Evolutionary conservation across 352 stramenopile species (phyloP).

Genomic region (Globisporangium cystogenes): DNA sequence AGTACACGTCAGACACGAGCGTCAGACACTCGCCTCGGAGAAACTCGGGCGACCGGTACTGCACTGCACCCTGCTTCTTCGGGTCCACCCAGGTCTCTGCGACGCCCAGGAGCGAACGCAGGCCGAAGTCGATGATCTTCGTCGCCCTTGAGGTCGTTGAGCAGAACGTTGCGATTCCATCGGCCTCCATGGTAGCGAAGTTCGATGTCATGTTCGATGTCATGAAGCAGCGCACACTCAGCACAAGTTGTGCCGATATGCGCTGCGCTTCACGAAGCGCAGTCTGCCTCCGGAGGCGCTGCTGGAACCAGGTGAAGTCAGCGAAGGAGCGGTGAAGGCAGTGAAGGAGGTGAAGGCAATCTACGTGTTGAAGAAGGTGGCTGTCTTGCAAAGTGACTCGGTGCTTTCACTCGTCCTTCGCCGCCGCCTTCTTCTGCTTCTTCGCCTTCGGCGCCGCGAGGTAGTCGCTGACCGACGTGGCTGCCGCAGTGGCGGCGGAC

Average conservation of each 20-base stretch:
- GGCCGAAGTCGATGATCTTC: slow-evolving; percentile 21
- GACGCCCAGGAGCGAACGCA: slow-evolving; percentile 3
- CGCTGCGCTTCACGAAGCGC: too few relatives aligned
- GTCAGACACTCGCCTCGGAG: neutral
- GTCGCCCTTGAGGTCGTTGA: too few relatives aligned
- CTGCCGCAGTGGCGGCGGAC: slow-evolving; percentile 17
- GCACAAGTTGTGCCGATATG: too few relatives aligned
- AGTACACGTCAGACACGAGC: slow-evolving; percentile 18
- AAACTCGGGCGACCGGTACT: slow-evolving; percentile 14
- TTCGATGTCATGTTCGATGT: too few relatives aligned
- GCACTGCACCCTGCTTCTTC: slow-evolving; percentile 1
- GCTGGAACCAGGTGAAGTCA: too few relatives aligned
- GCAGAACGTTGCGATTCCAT: slow-evolving; percentile 15
- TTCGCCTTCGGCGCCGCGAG: slow-evolving; percentile 44
- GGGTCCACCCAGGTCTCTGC: neutral
- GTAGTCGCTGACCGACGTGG: slow-evolving; percentile 51
- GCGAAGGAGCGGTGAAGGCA: too few relatives aligned
- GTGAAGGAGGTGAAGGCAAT: too few relatives aligned
- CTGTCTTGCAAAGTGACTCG: too few relatives aligned
- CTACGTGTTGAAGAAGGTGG: too few relatives aligned
- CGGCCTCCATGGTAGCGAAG: too few relatives aligned
- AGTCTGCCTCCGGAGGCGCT: too few relatives aligned
- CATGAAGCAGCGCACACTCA: too few relatives aligned
- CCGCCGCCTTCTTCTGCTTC: slow-evolving; percentile 50
- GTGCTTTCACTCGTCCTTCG: slow-evolving; percentile 14